Evolutionary conservation across 345 rosid species (phyloP), one percentile per base, ranked within the genome.

Genomic region (Triadica sebifera): DNA sequence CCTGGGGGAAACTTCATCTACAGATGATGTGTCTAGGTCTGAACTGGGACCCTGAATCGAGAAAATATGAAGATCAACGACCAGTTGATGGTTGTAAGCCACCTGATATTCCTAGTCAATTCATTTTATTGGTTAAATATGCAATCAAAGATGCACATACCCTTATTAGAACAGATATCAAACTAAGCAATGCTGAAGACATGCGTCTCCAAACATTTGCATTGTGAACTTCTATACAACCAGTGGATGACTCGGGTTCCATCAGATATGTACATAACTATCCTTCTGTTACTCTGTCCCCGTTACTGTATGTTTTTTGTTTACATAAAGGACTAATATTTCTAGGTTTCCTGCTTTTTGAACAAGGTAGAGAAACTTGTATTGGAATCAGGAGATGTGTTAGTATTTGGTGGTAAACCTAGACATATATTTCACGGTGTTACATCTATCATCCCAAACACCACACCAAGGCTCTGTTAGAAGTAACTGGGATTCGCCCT

Each of bases 21-120:
- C 59, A 68, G 45, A 75, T 75, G 78, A 75, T 75, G 78, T 75
- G 78, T 68, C 73, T 75, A 68, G 78, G 73, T 49, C 58, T 75
- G 41, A 59, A 75, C 41, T 75, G 78, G 78, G 73, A 75, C 38
- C 78, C 78, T 67, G 60, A 68, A 57, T 47, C 78, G 13, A 68
- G 78, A 69, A 68, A 69, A 58, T 75, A 75, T 13, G 60, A 69
- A 46, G 60, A 59, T 60, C 37, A 19, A 47, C n/a, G 68, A 10
- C 50, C 47, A 37, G 12, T 38, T 61, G 73, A 75, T 39, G 59
- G 64, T 49, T 60, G 51, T 46, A 46, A 37, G 50, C 50, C 68
- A 38, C 78, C 73, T 37, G n/a, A 10, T 50, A 60, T 75, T 59
- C 78, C 73, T 8, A 12, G 6, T 59, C 62, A 46, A 20, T 75